Conservation (phyloP, 2,329 filamentous ascomycete species). For the Periglandula ipomoeae region DNA sequence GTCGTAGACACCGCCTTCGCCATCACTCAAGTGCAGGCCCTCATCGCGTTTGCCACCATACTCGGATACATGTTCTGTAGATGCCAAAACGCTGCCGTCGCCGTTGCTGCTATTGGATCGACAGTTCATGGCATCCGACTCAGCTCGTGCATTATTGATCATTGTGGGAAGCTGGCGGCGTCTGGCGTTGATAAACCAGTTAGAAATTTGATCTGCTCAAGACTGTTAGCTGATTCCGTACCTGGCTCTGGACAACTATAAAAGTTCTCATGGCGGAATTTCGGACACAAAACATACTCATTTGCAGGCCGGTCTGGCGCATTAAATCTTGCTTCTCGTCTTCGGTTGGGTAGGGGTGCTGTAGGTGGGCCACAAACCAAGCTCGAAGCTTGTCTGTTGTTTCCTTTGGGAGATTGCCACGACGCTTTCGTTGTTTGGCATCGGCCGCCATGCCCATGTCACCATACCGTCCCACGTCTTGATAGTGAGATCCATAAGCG, state of each 20-base stretch:
- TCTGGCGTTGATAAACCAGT: constrained; percentile 75
- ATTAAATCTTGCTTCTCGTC: constrained; percentile 81
- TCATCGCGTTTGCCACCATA: constrained; percentile 21
- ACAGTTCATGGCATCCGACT: constrained; percentile 37
- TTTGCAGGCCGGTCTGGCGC: constrained; percentile 64
- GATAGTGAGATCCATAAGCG: constrained; percentile 30
- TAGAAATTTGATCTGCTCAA: constrained; percentile 56
- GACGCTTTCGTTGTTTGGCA: constrained; percentile 50
- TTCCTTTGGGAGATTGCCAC: constrained; percentile 85
- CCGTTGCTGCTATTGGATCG: constrained; percentile 12
- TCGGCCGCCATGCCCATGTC: constrained; percentile 31
- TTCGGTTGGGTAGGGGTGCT: constrained; percentile 79
- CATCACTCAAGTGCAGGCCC: constrained; percentile 35
- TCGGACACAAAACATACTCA: constrained; percentile 70
- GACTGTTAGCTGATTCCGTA: not conserved
- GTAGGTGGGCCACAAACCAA: constrained; percentile 71
- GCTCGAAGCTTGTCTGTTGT: constrained; percentile 71
- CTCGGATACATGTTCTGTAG: constrained; percentile 24
- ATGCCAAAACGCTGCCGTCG: constrained; percentile 28
- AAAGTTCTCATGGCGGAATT: not conserved
- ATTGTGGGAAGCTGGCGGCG: constrained; percentile 54
- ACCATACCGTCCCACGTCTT: constrained; percentile 33
- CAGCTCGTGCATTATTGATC: constrained; percentile 46
- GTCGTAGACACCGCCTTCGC: constrained; percentile 34
- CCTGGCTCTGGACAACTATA: not conserved